Conservation (phyloP, 176 grass and related monocot species). For the Neostapfia colusana region DNA sequence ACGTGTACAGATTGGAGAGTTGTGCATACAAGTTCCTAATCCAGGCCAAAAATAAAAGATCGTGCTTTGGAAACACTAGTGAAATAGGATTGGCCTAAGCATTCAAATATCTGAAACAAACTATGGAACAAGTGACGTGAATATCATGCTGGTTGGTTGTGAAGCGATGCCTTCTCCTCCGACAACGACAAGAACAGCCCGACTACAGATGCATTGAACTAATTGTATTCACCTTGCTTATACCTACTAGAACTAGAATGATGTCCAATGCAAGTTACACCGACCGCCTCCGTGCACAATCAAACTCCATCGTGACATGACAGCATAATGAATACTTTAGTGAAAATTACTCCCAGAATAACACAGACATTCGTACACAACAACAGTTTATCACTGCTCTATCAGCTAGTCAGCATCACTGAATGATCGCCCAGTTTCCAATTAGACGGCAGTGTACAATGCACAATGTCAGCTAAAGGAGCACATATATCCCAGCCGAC, state of each 20-base stretch:
- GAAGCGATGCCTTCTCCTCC: not conserved
- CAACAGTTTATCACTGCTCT: not conserved
- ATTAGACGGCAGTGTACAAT: conserved; percentile 13
- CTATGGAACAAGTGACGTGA: not conserved
- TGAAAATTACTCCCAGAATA: not conserved
- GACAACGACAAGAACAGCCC: not conserved
- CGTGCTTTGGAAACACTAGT: not conserved
- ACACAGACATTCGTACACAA: not conserved
- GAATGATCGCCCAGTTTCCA: not conserved
- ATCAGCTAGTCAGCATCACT: not conserved
- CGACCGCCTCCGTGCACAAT: not conserved
- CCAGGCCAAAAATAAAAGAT: not conserved
- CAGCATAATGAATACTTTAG: not conserved
- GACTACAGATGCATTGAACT: too few species aligned
- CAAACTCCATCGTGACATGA: not conserved
- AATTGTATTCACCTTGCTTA: too few species aligned
- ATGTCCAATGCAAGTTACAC: too few species aligned
- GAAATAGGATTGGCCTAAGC: too few species aligned
- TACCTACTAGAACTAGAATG: too few species aligned
- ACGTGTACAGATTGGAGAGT: not conserved
- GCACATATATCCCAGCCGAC: not conserved
- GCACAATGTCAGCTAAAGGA: not conserved
- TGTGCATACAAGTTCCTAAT: not conserved
- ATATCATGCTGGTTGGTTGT: not conserved
- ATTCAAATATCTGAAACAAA: not conserved